phyloP scores from a whole-genome alignment of 768 basidiomycete genomes.

The Macrolepiota dolichaula region DNA sequence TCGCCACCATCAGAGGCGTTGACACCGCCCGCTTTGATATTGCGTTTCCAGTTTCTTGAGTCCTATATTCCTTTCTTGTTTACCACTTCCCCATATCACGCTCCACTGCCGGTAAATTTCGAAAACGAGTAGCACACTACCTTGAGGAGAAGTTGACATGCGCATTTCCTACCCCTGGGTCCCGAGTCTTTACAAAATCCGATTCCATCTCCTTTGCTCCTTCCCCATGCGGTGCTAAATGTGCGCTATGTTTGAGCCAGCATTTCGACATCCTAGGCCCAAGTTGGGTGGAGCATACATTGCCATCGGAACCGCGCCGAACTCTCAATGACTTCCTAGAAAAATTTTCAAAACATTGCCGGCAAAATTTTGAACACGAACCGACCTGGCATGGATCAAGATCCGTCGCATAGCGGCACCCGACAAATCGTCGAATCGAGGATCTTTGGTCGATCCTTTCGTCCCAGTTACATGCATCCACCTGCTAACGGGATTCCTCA shows the following conservation, averaged over 20 bases:
- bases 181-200: slow-evolving; percentile 1
- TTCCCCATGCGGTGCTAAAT: slow-evolving; percentile 4
- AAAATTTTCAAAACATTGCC: neutral
- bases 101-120: neutral
- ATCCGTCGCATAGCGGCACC: neutral
- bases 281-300: neutral
- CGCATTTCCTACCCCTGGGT: neutral
- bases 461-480: neutral
- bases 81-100: neutral
- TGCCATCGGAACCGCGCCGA: slow-evolving; percentile 7
- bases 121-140: neutral
- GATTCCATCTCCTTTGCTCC: slow-evolving; percentile 4
- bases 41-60: neutral
- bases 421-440: neutral
- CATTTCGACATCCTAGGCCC: neutral
- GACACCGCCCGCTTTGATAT: neutral
- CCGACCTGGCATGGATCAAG: neutral
- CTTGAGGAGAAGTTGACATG: neutral
- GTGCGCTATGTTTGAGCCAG: slow-evolving; percentile 1
- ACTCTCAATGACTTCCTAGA: neutral
- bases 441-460: neutral
- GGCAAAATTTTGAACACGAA: neutral
- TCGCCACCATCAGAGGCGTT: neutral
- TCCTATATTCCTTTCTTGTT: neutral
- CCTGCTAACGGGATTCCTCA: neutral